These are phyloP conservation scores for Nakazawaea pomicola DNA, from an alignment of 805 yeast species.

Conservation along the genomic window DNA sequence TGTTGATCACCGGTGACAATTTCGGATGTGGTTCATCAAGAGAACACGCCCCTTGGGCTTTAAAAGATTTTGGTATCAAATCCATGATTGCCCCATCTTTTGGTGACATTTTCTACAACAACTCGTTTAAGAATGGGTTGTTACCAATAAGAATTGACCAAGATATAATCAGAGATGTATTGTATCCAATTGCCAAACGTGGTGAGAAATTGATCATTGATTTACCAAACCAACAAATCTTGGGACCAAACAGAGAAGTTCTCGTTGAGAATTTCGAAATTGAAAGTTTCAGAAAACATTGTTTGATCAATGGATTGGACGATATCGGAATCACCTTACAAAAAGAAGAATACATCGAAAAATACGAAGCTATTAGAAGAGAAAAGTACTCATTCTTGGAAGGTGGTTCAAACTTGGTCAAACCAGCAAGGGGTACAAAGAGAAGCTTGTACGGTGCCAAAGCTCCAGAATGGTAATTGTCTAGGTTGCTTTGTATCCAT, in stretches of 20 bases:
- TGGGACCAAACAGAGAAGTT: slow-evolving; percentile 56
- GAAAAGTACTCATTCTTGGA: slow-evolving; percentile 87
- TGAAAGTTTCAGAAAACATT: slow-evolving; percentile 90
- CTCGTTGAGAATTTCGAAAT: slow-evolving; percentile 80
- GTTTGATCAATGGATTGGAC: slow-evolving; percentile 90
- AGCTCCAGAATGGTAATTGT: slow-evolving; percentile 75
- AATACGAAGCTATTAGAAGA: slow-evolving; percentile 75
- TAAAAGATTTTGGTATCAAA: slow-evolving; percentile 94
- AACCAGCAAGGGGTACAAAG: slow-evolving; percentile 64
- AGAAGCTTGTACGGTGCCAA: slow-evolving; percentile 49
- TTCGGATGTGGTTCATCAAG: slow-evolving; percentile 99
- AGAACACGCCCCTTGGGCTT: slow-evolving; percentile 99
- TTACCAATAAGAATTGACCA: slow-evolving; percentile 89
- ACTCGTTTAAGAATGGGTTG: slow-evolving; percentile 93
- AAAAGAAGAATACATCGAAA: slow-evolving; percentile 54
- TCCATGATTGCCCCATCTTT: slow-evolving; percentile 96
- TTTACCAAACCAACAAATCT: slow-evolving; percentile 79
- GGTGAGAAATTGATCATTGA: slow-evolving; percentile 75
- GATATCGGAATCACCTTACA: slow-evolving; percentile 95
- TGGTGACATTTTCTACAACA: slow-evolving; percentile 97
- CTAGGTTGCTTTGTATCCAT: too few species aligned
- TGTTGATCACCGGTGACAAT: slow-evolving; percentile 92
- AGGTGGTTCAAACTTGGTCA: slow-evolving; percentile 69
- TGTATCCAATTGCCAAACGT: slow-evolving; percentile 74
- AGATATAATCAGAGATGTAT: slow-evolving; percentile 62